Percentiles rank a stretch among this genome's conserved stretches.
Evolutionary conservation across 306 rosid genomes (phyloP).

Genomic region (Dryas alaskensis): DNA sequence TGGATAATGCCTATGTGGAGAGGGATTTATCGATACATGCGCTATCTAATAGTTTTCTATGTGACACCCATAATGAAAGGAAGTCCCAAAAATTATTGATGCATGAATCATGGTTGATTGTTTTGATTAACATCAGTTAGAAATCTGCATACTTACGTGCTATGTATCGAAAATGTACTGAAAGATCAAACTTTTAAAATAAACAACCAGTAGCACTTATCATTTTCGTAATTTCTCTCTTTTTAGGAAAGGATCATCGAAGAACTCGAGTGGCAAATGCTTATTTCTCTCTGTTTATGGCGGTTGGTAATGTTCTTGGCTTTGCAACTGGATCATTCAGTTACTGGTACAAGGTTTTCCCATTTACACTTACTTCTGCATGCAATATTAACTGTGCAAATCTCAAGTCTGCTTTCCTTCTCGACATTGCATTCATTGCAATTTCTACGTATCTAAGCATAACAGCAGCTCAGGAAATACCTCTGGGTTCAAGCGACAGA

Average conservation of each 20-base stretch:
- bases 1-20: background rate
- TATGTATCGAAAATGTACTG: background rate
- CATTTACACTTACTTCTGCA: constrained; percentile 63
- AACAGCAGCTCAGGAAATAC: constrained; percentile 67
- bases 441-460: constrained; percentile 66
- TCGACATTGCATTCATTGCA: constrained; percentile 60
- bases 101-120: background rate
- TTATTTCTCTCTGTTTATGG: constrained; percentile 89
- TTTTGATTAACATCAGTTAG: background rate
- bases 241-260: constrained; percentile 79
- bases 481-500: constrained; percentile 43
- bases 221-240: constrained; percentile 25
- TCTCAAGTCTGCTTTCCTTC: constrained; percentile 88
- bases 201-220: constrained; percentile 10
- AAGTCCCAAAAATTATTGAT: background rate
- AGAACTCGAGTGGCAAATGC: constrained; percentile 96
- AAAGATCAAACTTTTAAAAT: background rate
- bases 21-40: background rate
- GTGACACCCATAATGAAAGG: background rate
- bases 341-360: constrained; percentile 78
- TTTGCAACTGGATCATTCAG: constrained; percentile 83
- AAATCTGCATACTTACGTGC: background rate
- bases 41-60: background rate
- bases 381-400: constrained; percentile 85
- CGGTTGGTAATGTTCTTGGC: constrained; percentile 89